Base-by-base conservation (phyloP, 805 yeast genomes). In the Teunomyces lycoperdinae region DNA sequence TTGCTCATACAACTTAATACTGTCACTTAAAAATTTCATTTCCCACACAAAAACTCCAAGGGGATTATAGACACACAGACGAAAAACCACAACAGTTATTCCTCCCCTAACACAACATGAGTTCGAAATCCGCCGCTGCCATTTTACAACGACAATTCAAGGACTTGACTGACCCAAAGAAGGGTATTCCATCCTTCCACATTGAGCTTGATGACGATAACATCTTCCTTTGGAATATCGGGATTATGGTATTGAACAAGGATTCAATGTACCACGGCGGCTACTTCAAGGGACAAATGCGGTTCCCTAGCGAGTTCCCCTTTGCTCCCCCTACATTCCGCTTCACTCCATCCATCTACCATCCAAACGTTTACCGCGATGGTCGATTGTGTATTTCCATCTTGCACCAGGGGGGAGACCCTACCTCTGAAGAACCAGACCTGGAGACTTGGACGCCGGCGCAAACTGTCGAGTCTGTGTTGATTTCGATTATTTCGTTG, bases 261-360 rank as follows among this genome's bases (percentile, higher is more conserved):
- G 97, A 89, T 53, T 89, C 96, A 11, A 84, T 86, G 54, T 92
- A 89, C 68, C 89, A 91, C 61, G 97, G 97, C 40, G 97, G 97
- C 10, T 92, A 87, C 68, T 87, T 92, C 71, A 88, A 83, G 62
- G 96, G 96, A 17, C 95, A 89, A 64, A 89, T 92, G 96, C 79
- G 85, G 57, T 92, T 92, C 70, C 98, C 98, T 5, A 69, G 75
- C 17, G 96, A 90, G 66, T 92, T 85, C 70, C 99, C 98, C 3
- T 92, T 81, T 63, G 74, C 88, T 17, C 99, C 99, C 27, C 99
- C 98, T 38, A 81, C 86, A 32, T 92, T 90, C 72, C 77, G 95
- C 57, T 92, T 92, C 74, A 85, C 92, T 6, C 96, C 97, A 10
- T 85, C 96, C 38, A 88, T 92, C 56, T 91, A 83, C 70, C 98